Evolutionary conservation across 495 filamentous ascomycete genomes (phyloP).

Genomic region (Tuber borchii): DNA sequence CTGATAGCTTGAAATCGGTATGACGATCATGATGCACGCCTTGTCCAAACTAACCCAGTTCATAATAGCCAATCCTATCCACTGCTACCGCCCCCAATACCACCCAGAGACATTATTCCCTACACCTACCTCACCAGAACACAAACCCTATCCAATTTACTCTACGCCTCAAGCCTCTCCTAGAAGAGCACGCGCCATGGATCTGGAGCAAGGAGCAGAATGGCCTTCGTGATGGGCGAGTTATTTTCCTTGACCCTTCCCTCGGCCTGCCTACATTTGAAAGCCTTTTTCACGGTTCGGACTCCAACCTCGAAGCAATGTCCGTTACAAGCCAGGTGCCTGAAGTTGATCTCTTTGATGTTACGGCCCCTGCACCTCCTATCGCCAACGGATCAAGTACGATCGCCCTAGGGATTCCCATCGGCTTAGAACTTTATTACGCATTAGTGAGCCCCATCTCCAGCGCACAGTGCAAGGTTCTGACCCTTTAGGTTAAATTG

Average conservation of each 20-base stretch:
- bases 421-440: conserved; percentile 31
- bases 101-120: conserved; percentile 21
- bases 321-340: conserved; percentile 21
- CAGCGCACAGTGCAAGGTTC: not conserved
- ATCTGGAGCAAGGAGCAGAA: conserved; percentile 39
- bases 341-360: conserved; percentile 30
- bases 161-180: conserved; percentile 24
- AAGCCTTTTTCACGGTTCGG: conserved; percentile 27
- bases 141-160: conserved; percentile 30
- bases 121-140: conserved; percentile 14
- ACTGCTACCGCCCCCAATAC: not conserved
- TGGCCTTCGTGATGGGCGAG: conserved; percentile 23
- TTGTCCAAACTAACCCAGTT: not conserved
- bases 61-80: not conserved
- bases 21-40: not conserved
- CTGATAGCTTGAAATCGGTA: conserved; percentile 2
- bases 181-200: conserved; percentile 18
- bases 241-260: conserved; percentile 20
- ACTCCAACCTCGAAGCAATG: conserved; percentile 19
- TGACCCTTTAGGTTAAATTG: conserved; percentile 42
- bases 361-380: conserved; percentile 26
- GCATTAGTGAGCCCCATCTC: conserved; percentile 23
- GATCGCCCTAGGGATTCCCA: conserved; percentile 19
- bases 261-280: conserved; percentile 14
- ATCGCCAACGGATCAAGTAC: conserved; percentile 14